These are phyloP conservation scores for Inga oerstediana DNA, from an alignment of 306 rosid species.

Conservation along the genomic window DNA sequence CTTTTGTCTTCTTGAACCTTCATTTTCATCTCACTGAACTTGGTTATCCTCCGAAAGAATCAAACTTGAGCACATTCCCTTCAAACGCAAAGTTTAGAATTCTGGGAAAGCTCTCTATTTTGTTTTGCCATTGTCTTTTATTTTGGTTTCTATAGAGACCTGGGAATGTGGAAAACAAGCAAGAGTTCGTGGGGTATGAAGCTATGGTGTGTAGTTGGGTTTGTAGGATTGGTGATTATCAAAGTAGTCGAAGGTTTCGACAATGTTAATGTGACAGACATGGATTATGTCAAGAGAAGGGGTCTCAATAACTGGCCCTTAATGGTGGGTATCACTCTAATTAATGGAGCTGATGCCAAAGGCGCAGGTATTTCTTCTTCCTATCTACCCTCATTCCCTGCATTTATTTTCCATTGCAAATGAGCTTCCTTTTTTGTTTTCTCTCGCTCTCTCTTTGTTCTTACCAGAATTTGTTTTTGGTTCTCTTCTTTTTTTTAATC, in stretches of 20 bases:
- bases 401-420: constrained; percentile 7
- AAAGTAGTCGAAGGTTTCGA: constrained; percentile 39
- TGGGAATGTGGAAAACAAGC: constrained; percentile 36
- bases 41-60: not conserved
- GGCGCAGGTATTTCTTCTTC: constrained; percentile 53
- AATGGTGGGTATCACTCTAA: constrained; percentile 50
- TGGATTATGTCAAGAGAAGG: constrained; percentile 36
- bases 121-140: constrained; percentile 23
- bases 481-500: not conserved
- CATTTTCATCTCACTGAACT: not conserved
- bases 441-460: not conserved
- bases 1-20: constrained; percentile 6
- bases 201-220: constrained; percentile 36
- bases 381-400: constrained; percentile 1
- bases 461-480: not conserved
- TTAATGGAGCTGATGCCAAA: constrained; percentile 60
- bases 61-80: constrained; percentile 26
- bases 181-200: constrained; percentile 29
- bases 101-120: constrained; percentile 22
- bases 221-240: constrained; percentile 39
- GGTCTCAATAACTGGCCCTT: constrained; percentile 41
- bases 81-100: constrained; percentile 2
- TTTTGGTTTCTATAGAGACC: not conserved
- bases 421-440: not conserved
- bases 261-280: constrained; percentile 41